These are phyloP conservation scores for Trichoderma afroharzianum DNA, from an alignment of 2,329 filamentous ascomycete genomes.

Conservation along the genomic window DNA sequence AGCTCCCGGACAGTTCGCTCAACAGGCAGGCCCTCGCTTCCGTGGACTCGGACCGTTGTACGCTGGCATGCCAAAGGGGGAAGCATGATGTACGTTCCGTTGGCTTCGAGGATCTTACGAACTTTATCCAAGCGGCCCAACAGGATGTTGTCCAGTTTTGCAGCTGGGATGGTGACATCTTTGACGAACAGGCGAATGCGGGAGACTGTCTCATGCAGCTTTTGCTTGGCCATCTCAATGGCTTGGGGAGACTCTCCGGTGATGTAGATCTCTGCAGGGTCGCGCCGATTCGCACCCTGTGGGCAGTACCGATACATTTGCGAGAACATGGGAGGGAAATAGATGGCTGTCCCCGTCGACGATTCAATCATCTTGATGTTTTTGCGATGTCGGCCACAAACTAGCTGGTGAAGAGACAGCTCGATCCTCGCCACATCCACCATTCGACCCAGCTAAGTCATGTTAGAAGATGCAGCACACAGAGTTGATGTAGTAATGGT, in stretches of 20 bases:
- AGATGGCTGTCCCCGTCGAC: slow-evolving; percentile 91
- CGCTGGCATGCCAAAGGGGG: slow-evolving; percentile 83
- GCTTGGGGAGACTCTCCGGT: slow-evolving; percentile 83
- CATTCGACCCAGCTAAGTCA: slow-evolving; percentile 60
- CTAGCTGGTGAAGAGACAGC: slow-evolving; percentile 80
- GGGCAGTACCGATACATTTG: slow-evolving; percentile 88
- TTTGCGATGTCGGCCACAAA: slow-evolving; percentile 90
- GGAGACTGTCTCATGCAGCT: slow-evolving; percentile 79
- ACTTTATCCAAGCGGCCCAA: slow-evolving; percentile 92
- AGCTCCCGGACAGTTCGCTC: slow-evolving; percentile 94
- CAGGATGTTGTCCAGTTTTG: slow-evolving; percentile 93
- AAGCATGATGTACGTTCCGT: slow-evolving; percentile 92
- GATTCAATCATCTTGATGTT: slow-evolving; percentile 99
- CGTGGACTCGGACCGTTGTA: slow-evolving; percentile 83
- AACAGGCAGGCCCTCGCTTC: slow-evolving; percentile 86
- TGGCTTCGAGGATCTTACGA: slow-evolving; percentile 94
- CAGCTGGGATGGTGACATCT: slow-evolving; percentile 81
- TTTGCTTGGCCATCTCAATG: slow-evolving; percentile 85
- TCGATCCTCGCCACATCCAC: slow-evolving; percentile 82
- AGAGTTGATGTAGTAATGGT: neutral
- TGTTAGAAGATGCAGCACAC: slow-evolving; percentile 19
- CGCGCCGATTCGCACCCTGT: slow-evolving; percentile 72
- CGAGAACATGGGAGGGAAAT: slow-evolving; percentile 93
- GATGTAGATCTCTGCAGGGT: slow-evolving; percentile 89
- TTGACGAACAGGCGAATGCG: slow-evolving; percentile 84